Evolutionary conservation across 352 stramenopile genomes (phyloP), one percentile per base, ranked within the genome.

Genomic region (Phytophthora sp.): DNA sequence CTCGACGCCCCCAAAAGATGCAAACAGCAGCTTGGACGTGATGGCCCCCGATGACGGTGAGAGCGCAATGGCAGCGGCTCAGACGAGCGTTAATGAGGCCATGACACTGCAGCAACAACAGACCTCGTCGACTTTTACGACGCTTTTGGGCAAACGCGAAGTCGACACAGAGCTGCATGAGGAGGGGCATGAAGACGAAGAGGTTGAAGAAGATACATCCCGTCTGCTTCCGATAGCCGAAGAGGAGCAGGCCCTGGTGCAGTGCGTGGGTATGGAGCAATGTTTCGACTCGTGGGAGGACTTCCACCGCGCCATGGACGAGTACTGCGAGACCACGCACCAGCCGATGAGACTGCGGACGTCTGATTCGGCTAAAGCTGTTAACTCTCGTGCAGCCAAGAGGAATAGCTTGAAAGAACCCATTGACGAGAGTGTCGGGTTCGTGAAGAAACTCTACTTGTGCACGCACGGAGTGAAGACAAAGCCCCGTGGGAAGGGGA

Each of bases 381-480:
- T 94, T 6, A 94, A 94, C 53, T 86, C 67, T 30, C 77, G 86
- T 31, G 84, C 83, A 12, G 86, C 86, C n/a, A 92, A 92, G 69
- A 77, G 86, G 29, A 94, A 94, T 70, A 94, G 86, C 27, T 50
- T 89, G 42, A 94, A 94, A 58, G 81, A 90, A 50, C 86, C 86
- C n/a, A 92, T 94, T 71, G 86, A 94, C 56, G 86, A 94, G 60
- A 91, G 80, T 53, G 74, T 94, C 20, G 86, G 86, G 8, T 94
- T 94, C 46, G 86, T 94, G 18, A 94, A 94, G 69, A 94, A 94
- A 44, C 73, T 94, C 3, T 94, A 94, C 35, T 68, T 92, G 54
- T 94, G 86, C 67, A 94, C 86, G 29, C 86, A 94, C 30, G 86
- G 86, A 36, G 86, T 94, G 23, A 94, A 94, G 66, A 90, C 86